Conservation (phyloP, 208 protist genomes). For the Leishmania tropica region DNA sequence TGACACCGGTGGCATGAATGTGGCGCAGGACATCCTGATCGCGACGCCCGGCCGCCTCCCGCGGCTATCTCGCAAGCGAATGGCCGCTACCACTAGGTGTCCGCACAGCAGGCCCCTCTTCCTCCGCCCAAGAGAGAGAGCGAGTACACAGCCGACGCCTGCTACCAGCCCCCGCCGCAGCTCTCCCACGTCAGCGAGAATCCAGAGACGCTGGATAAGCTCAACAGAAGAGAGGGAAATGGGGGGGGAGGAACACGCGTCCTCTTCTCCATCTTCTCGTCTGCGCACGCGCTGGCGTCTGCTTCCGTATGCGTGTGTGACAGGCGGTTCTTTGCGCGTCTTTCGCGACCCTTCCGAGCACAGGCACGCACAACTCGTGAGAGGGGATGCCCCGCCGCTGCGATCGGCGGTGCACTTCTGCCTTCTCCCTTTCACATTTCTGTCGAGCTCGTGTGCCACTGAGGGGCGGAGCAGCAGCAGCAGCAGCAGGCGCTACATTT, state of each 20-base stretch:
- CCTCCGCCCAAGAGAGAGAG: background rate
- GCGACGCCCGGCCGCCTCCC: background rate
- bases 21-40: conserved; percentile 1
- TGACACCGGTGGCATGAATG: background rate
- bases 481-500: no score
- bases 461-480: background rate
- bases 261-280: background rate
- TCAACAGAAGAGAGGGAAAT: background rate
- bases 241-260: background rate
- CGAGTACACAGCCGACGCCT: conserved; percentile 1
- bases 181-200: background rate
- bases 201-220: background rate
- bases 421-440: background rate
- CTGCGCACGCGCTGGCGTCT: background rate
- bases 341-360: no score
- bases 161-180: conserved; percentile 8
- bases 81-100: background rate
- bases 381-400: background rate
- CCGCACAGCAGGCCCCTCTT: background rate
- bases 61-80: background rate
- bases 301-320: no score
- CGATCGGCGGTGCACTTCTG: background rate
- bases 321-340: no score
- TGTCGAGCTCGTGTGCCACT: background rate
- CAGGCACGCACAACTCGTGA: no score